phyloP scores from a whole-genome alignment of 2,329 filamentous ascomycete genomes.

The Trichoderma harzianum region DNA sequence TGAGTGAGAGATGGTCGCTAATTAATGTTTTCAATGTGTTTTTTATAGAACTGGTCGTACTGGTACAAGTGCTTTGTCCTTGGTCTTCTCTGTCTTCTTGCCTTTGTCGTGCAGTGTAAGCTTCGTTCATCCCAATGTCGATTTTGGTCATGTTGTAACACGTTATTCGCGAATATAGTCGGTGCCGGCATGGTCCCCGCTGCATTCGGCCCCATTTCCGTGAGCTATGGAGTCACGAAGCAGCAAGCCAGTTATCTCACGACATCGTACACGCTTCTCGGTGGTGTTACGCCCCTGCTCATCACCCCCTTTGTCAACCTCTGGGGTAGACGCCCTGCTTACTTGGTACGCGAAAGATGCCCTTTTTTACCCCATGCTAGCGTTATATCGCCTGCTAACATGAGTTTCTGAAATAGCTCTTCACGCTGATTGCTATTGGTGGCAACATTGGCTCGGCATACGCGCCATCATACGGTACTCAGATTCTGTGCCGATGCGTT shows the following conservation, averaged over 20 bases:
- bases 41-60: slow-evolving; percentile 2
- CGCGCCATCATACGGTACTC: slow-evolving; percentile 7
- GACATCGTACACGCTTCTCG: slow-evolving; percentile 14
- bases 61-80: slow-evolving; percentile 10
- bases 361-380: too few relatives aligned
- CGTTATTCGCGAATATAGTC: background rate
- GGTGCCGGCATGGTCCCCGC: slow-evolving; percentile 13
- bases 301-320: slow-evolving; percentile 8
- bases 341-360: background rate
- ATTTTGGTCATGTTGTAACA: background rate
- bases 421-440: background rate
- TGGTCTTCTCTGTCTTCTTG: slow-evolving; percentile 1
- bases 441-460: slow-evolving; percentile 13
- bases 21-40: background rate
- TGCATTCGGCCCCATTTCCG: slow-evolving; percentile 3
- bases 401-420: background rate
- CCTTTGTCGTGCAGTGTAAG: slow-evolving; percentile 14
- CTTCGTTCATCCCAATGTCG: background rate
- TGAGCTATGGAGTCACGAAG: background rate
- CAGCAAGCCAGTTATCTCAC: slow-evolving; percentile 13
- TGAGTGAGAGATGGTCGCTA: background rate
- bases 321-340: slow-evolving; percentile 6
- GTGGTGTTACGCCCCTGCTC: slow-evolving; percentile 4
- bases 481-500: slow-evolving; percentile 2
- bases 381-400: background rate